Evolutionary conservation across 768 basidiomycete species (phyloP).

Genomic region (Trametes gibbosa): DNA sequence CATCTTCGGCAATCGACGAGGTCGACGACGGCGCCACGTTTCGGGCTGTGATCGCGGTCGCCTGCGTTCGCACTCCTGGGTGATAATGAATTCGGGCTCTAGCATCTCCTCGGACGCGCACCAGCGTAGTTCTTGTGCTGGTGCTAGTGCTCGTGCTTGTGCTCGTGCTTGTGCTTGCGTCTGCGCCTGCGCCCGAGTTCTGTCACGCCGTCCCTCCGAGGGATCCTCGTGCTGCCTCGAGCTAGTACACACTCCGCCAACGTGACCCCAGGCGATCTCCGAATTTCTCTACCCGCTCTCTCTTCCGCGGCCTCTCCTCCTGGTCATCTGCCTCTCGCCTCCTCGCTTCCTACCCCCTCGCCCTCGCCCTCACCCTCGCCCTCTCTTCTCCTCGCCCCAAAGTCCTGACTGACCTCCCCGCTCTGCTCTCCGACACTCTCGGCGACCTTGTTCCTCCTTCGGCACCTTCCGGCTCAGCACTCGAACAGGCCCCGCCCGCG

Average conservation of each 20-base stretch:
- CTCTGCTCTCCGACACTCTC: no score
- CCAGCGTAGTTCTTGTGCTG: neutral
- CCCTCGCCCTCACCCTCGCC: neutral
- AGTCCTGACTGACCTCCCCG: no score
- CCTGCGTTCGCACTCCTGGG: neutral
- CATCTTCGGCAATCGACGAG: constrained; percentile 16
- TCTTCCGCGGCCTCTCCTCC: constrained; percentile 1
- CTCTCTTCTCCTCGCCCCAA: no score
- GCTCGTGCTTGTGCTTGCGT: neutral
- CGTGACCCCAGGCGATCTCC: constrained; percentile 5
- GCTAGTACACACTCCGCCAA: neutral
- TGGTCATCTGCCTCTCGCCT: neutral
- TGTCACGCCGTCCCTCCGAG: no score
- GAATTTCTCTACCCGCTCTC: neutral
- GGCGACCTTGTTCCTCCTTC: no score
- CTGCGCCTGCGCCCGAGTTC: neutral
- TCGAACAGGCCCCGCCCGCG: no score
- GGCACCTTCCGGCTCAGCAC: no score
- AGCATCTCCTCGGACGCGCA: neutral
- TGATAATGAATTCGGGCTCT: neutral
- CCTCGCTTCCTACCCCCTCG: neutral
- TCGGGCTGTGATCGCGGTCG: neutral
- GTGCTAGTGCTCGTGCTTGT: neutral
- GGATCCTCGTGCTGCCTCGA: constrained; percentile 6
- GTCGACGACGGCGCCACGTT: constrained; percentile 3